phyloP scores from a whole-genome alignment of 1,139 yeast genomes.

The Debaryomycetaceae sp. region DNA sequence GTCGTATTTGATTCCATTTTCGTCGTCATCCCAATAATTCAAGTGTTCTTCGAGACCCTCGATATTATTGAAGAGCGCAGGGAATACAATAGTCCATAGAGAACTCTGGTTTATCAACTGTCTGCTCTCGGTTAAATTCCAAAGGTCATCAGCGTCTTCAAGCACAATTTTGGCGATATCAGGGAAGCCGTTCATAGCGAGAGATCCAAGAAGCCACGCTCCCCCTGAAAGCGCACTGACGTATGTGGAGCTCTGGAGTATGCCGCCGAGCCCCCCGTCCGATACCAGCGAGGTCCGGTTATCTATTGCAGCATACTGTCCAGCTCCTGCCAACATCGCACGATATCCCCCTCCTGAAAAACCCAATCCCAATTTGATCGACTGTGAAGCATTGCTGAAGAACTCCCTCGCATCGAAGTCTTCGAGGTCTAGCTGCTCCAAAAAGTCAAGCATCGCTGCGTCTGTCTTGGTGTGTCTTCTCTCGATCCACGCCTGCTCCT shows the following conservation, averaged over 20 bases:
- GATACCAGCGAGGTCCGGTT: slow-evolving; percentile 57
- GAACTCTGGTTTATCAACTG: slow-evolving; percentile 26
- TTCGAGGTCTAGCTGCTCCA: slow-evolving; percentile 53
- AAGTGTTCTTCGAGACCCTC: slow-evolving; percentile 25
- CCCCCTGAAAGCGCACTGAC: slow-evolving; percentile 41
- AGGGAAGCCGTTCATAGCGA: slow-evolving; percentile 32
- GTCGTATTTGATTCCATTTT: slow-evolving; percentile 26
- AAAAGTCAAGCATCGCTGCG: slow-evolving; percentile 51
- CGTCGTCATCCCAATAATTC: slow-evolving; percentile 24
- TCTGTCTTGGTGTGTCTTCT: slow-evolving; percentile 52
- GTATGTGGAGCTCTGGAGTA: slow-evolving; percentile 37
- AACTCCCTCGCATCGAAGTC: slow-evolving; percentile 55
- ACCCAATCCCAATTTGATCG: slow-evolving; percentile 63
- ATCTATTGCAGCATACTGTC: slow-evolving; percentile 77
- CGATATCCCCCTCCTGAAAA: slow-evolving; percentile 93
- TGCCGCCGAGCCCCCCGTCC: slow-evolving; percentile 35
- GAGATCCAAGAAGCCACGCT: slow-evolving; percentile 35
- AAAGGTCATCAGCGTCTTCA: slow-evolving; percentile 26
- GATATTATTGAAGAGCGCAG: slow-evolving; percentile 21
- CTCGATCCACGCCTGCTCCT: slow-evolving; percentile 39
- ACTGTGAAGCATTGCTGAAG: slow-evolving; percentile 30
- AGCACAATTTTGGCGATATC: slow-evolving; percentile 32
- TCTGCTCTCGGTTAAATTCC: slow-evolving; percentile 33
- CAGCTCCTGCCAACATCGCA: slow-evolving; percentile 90
- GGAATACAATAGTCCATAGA: slow-evolving; percentile 18